Evolutionary conservation across 2,329 filamentous ascomycete species (phyloP).

Genomic region (Fusarium burgessii): DNA sequence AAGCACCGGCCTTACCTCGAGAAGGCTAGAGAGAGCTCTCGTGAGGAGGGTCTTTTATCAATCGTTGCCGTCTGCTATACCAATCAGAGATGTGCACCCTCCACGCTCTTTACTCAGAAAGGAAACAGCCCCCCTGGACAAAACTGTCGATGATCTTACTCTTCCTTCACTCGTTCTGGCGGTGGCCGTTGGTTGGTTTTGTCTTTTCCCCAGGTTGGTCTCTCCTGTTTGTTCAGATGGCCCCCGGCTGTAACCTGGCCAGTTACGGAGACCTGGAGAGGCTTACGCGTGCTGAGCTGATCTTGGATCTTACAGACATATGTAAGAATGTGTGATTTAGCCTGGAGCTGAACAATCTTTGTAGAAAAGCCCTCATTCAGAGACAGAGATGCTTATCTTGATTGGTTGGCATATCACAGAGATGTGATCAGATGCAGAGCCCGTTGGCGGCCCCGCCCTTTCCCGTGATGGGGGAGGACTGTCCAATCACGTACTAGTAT

Average conservation of each 20-base stretch:
- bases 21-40: conserved; percentile 35
- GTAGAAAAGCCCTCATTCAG: conserved; percentile 33
- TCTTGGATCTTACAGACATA: conserved; percentile 14
- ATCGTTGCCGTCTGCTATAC: conserved; percentile 42
- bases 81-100: conserved; percentile 32
- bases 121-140: conserved; percentile 29
- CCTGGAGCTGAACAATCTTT: conserved; percentile 24
- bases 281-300: conserved; percentile 15
- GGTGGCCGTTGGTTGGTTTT: conserved; percentile 21
- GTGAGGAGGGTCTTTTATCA: conserved; percentile 34
- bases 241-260: conserved; percentile 24
- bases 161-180: conserved; percentile 35
- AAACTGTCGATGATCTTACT: conserved; percentile 37
- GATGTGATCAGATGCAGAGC: conserved; percentile 41
- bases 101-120: conserved; percentile 21
- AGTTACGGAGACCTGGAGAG: conserved; percentile 21
- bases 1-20: conserved; percentile 36
- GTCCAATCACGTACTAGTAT: conserved; percentile 27
- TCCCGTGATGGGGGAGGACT: conserved; percentile 28
- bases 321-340: conserved; percentile 18
- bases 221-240: conserved; percentile 22
- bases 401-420: conserved; percentile 25
- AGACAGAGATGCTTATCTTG: conserved; percentile 15
- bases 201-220: conserved; percentile 27
- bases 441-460: conserved; percentile 35